Base-by-base conservation (phyloP, 331 rosid species). In the Erythrophleum ivorense region DNA sequence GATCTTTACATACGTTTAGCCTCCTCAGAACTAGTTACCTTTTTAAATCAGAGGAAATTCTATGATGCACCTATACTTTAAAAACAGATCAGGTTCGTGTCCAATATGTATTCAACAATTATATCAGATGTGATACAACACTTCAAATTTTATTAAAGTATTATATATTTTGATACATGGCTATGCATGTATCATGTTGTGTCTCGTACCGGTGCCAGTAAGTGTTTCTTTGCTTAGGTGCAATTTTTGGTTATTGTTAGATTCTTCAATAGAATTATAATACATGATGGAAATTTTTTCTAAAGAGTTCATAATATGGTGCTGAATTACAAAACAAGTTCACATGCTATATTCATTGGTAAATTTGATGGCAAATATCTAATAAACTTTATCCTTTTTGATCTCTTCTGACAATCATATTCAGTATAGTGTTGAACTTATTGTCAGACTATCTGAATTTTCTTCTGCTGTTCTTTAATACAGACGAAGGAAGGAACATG, bases 1-100 rank as follows among this genome's bases (percentile, higher is more conserved):
- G 63, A 72, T 10, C 64, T 82, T 34, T 76, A 69, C 18, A 43
- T 76, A 68, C 81, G 73, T 9, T 53, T 69, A 60, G 65, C 75
- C 54, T 6, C 21, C 55, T 45, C 38, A 4, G 57, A 69, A 69
- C n/a, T 45, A 0, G 57, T 57, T 69, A 19, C 3, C 13, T 9
- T 18, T 2, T 31, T 13, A 10, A n/a, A 49, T 77, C 1, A 34
- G 14, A 31, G n/a, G 3, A 29, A 60, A 0, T 2, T 21, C 16
- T 21, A 9, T 1, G 24, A 24, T 12, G 3, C 16, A 21, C 36
- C 15, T 15, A 9, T 24, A 24, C 29, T 24, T 24, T 24, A 24
- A 24, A 24, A 58, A 6, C 21, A 0, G 15, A 21, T 13, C 34
- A 6, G n/a, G 31, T 7, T 2, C 29, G 7, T 55, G 9, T 55